Evolutionary conservation across 2,329 filamentous ascomycete genomes (phyloP), one percentile per base, ranked within the genome.

Genomic region (Blastomyces emzantsi): DNA sequence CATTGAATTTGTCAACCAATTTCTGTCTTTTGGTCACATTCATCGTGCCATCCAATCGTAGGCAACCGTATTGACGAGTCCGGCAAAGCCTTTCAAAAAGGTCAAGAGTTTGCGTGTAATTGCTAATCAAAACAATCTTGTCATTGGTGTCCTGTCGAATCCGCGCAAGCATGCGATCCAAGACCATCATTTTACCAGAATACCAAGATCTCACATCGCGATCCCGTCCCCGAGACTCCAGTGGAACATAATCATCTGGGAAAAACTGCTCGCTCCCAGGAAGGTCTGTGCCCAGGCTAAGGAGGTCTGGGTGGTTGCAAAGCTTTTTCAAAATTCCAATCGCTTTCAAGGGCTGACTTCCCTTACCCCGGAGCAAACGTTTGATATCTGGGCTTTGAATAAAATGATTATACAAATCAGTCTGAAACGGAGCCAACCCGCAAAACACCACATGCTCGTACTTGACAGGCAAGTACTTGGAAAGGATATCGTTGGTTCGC

Each of bases 401-500:
- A 76, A 99, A 99, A 76, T 97, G 90, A 72, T 96, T 96, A 81
- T 99, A 99, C 1, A 99, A 80, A 68, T 90, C 90, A 62, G 92
- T 83, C 75, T 99, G 94, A 78, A 99, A 97, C 0, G 90, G 90
- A 19, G 94, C 89, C 56, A 96, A 83, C 70, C 93, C 93, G 82
- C 94, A 99, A 78, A 99, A 99, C 0, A 99, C 94, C 39, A 99
- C 94, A 74, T 99, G 94, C 76, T 99, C 94, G 76, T 99, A 99
- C 79, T 99, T 99, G 79, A 97, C 87, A 0, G 94, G 94, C 64
- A 99, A 79, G 73, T 99, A 99, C 75, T 99, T 99, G 61, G 93
- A 97, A 30, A 99, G 79, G 66, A 99, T 96, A 72, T 99, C 94
- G 82, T 99, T 99, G 3, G 93, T 97, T 64, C 94, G 87, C 65